A percentile compares a stretch with the other conserved stretches of the same genome.
Evolutionary conservation across 495 filamentous ascomycete genomes (phyloP).

Genomic region (Talaromyces proteolyticus): DNA sequence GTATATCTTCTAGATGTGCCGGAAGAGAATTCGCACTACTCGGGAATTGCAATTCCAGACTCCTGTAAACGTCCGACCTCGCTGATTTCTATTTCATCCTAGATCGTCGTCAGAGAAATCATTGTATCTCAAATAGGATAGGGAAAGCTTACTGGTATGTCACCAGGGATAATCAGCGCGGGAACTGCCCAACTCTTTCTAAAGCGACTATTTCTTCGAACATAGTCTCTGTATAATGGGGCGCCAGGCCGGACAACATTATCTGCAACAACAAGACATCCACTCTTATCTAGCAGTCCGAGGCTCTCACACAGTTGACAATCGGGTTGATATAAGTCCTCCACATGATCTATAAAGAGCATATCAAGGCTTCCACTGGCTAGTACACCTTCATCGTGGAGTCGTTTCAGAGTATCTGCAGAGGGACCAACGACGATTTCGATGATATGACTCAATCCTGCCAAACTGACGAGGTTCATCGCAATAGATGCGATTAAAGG

Average conservation of each 20-base stretch:
- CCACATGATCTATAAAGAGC: constrained; percentile 14
- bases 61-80: no score
- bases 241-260: constrained; percentile 14
- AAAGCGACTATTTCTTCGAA: constrained; percentile 8
- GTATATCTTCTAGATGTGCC: no score
- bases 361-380: constrained; percentile 3
- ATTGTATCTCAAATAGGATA: neutral
- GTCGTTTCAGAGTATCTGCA: constrained; percentile 1
- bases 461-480: constrained; percentile 53
- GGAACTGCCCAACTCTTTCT: constrained; percentile 13
- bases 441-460: constrained; percentile 60
- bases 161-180: constrained; percentile 13
- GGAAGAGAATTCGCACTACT: no score
- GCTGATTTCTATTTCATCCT: neutral
- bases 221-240: constrained; percentile 12
- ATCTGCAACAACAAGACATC: constrained; percentile 12
- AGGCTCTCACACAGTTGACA: constrained; percentile 10
- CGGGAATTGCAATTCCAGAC: no score
- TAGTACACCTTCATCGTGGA: neutral
- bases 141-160: constrained; percentile 9
- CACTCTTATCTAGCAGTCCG: constrained; percentile 1
- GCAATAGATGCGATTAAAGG: constrained; percentile 62
- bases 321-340: constrained; percentile 12
- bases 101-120: neutral
- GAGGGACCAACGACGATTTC: constrained; percentile 55